Evolutionary conservation across 1,284 basidiomycete species (phyloP).

Genomic region (Cutaneotrichosporon dermatis): DNA sequence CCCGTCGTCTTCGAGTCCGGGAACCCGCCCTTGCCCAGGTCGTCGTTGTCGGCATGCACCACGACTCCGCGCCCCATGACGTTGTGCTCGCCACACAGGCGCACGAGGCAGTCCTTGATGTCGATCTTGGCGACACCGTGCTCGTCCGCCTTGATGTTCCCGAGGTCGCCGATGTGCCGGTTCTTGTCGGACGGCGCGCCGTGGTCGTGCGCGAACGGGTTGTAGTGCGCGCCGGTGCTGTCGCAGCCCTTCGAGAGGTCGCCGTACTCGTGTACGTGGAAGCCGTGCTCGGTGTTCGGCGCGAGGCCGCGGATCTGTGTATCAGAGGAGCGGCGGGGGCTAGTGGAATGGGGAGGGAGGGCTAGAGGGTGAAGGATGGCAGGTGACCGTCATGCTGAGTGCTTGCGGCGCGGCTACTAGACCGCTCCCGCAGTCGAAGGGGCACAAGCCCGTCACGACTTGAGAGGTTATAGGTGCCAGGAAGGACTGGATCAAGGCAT

Average conservation of each 20-base stretch:
- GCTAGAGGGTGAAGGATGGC: not conserved
- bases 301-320: slow-evolving; percentile 14
- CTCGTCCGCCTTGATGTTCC: slow-evolving; percentile 7
- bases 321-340: too few relatives aligned
- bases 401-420: too few relatives aligned
- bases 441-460: too few relatives aligned
- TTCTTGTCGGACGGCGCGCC: slow-evolving; percentile 10
- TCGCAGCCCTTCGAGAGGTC: slow-evolving; percentile 11
- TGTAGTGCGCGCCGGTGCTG: slow-evolving; percentile 10
- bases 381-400: too few relatives aligned
- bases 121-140: not conserved
- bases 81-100: slow-evolving; percentile 8
- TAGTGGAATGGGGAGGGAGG: not conserved
- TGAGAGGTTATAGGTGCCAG: too few relatives aligned
- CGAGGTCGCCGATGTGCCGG: slow-evolving; percentile 17
- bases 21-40: slow-evolving; percentile 9
- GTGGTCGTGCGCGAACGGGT: slow-evolving; percentile 12
- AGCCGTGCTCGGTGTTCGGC: slow-evolving; percentile 13
- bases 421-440: too few relatives aligned
- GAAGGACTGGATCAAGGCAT: too few relatives aligned
- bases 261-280: slow-evolving; percentile 18
- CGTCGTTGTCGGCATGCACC: slow-evolving; percentile 12
- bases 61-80: slow-evolving; percentile 13
- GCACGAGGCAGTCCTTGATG: not conserved
- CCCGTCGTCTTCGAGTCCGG: slow-evolving; percentile 15